Evolutionary conservation across 345 rosid genomes (phyloP), one percentile per base, ranked within the genome.

Genomic region (Eucalyptus viminalis): DNA sequence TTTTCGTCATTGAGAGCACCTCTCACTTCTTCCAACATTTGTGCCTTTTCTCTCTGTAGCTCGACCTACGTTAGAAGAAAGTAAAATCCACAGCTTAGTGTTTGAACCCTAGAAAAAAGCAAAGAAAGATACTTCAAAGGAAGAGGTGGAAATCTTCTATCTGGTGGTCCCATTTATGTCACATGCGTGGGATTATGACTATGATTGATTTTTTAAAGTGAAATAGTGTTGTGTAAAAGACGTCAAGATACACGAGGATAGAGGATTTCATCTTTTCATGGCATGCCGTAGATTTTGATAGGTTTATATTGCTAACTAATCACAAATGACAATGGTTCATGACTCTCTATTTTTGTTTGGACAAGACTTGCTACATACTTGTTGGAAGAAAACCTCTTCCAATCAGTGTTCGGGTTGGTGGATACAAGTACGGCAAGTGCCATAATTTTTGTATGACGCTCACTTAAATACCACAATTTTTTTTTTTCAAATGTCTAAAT

Each of bases 21-120:
- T 54, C 92, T 90, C 72, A 93, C 60, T 45, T 92, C 89, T 89
- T 92, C 93, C 27, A 93, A 87, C 87, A 80, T 49, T 86, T 25
- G 40, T 21, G 86, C 91, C 87, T 88, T 87, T 31, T 88, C 40
- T 25, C 44, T 37, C 27, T 65, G 89, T 56, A 56, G 62, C 29
- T 24, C 12, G 9, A 21, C 62, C 62, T 22, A 56, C 62, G 27
- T 56, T 56, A 56, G 54, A 56, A 22, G 27, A 56, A 22, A 56
- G 62, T 56, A 56, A 56, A 56, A 56, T 56, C 62, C 62, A 56
- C 25, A 56, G 27, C 27, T 56, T 56, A 56, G 6, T 56, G 27
- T 49, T 4, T 49, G 50, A 13, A 13, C 50, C 50, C 50, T 49
- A 49, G 50, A 87, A 54, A 54, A 54, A 54, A 54, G 58, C 62